Percentiles rank a stretch among this genome's conserved stretches.
These are phyloP conservation scores for Amaranthus cruentus DNA, from an alignment of 148 eudicot species.

Conservation along the genomic window DNA sequence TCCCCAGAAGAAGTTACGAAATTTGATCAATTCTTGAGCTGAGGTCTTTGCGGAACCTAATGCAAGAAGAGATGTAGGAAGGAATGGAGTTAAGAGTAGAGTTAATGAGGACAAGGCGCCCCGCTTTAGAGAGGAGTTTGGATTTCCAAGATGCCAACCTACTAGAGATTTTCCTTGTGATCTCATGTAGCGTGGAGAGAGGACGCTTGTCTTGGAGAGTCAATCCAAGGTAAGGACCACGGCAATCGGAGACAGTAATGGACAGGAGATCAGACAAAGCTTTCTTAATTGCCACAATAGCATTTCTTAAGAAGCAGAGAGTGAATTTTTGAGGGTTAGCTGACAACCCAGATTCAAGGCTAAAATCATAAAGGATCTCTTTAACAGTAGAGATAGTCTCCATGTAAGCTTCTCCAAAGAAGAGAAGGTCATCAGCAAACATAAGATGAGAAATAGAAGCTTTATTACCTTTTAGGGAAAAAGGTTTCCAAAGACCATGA, in stretches of 20 bases:
- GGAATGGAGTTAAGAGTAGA: not conserved
- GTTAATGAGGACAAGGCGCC: not conserved
- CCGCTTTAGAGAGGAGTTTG: conserved; percentile 5
- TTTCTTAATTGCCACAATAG: no score
- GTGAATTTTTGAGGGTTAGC: not conserved
- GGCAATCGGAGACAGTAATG: no score
- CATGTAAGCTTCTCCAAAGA: not conserved
- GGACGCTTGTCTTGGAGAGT: not conserved
- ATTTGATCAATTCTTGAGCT: no score
- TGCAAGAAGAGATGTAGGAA: no score
- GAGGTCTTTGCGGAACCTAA: no score
- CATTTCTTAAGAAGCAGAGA: not conserved
- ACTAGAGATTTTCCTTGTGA: not conserved
- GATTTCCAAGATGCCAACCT: not conserved
- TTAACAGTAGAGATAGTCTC: not conserved
- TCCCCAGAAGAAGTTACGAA: no score
- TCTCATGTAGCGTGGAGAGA: no score
- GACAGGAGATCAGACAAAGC: not conserved
- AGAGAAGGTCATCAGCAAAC: not conserved
- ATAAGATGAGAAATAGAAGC: not conserved
- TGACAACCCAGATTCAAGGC: not conserved
- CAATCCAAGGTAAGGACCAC: not conserved
- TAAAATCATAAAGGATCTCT: not conserved
- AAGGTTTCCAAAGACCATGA: not conserved
- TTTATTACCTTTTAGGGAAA: not conserved